Base-by-base conservation (phyloP, 768 basidiomycete species). In the Favolaschia claudopus region DNA sequence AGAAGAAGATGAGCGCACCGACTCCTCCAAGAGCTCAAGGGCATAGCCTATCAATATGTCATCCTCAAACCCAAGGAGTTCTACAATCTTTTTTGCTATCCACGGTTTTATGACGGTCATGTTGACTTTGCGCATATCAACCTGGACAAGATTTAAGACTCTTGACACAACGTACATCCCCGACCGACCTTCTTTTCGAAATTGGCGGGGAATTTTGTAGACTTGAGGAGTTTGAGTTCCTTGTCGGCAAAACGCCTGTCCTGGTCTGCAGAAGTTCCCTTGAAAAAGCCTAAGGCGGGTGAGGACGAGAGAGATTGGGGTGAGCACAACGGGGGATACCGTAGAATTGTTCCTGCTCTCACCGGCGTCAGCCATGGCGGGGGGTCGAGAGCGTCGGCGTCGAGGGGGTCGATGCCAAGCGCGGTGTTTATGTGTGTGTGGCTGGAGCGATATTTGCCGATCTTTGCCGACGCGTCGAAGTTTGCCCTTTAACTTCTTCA, bases 1-100 rank as follows among this genome's bases (percentile, higher is more conserved):
- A 17, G 24, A 39, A 46, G 34, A 22, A 9, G 49, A 44, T 42
- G 27, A 1, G 72, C 89, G 64, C 62, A 96, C 95, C n/a, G 92
- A 89, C 63, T 97, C 93, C 70, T 99, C 97, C 6, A 99, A 77
- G 19, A 99, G 81, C 17, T 94, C 94, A 87, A 95, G 93, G 17
- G 95, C 94, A 70, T 97, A 99, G 70, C 98, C 96, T 27, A 98
- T 88, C 37, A 99, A 89, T 38, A 99, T 89, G 71, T 99, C 97
- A 74, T 99, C 97, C 68, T 99, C 97, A 33, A 99, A 87, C 2
- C 96, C 94, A 38, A 95, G 86, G 20, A 97, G 83, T 56, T 95
- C 92, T 4, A 91, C 85, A 55, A 97, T 89, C 74, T 93, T 92
- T 81, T 94, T 95, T 14, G 93, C 91, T 59, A 98, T 89, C 97